These are phyloP conservation scores for Naematelia aurantialba DNA, from an alignment of 768 basidiomycete species.

Conservation along the genomic window DNA sequence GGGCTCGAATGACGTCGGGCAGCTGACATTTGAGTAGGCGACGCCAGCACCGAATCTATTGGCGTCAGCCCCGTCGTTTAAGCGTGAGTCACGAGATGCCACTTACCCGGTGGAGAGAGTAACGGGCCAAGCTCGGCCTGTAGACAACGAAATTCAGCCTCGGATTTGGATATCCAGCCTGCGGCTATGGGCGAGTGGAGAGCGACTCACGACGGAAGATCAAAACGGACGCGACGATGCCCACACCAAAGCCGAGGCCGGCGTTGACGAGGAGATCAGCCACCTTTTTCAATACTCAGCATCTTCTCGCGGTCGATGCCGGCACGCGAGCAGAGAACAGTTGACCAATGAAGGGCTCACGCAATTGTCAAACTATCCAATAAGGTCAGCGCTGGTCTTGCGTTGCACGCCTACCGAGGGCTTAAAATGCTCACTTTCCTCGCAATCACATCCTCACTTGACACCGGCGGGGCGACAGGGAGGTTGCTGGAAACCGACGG, in stretches of 20 bases:
- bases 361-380: constrained; percentile 46
- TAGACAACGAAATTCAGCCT: no score
- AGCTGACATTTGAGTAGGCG: constrained; percentile 49
- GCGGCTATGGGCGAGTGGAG: neutral
- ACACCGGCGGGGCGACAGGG: constrained; percentile 53
- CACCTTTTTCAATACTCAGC: constrained; percentile 27
- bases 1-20: neutral
- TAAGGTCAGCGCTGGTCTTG: constrained; percentile 7
- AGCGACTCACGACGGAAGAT: constrained; percentile 49
- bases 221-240: constrained; percentile 51
- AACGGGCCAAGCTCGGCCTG: constrained; percentile 51
- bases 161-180: neutral
- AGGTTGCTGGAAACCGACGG: neutral
- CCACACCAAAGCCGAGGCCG: constrained; percentile 51
- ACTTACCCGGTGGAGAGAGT: constrained; percentile 50
- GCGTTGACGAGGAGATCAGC: constrained; percentile 50
- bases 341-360: constrained; percentile 34
- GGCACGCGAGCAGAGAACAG: no score
- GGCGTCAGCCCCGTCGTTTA: constrained; percentile 1
- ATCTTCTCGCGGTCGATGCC: neutral
- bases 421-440: constrained; percentile 66
- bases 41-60: constrained; percentile 49
- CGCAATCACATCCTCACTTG: constrained; percentile 84
- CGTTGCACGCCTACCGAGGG: neutral
- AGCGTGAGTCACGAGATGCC: neutral